Conservation (phyloP, 345 rosid genomes). For the Ceriops tagal region DNA sequence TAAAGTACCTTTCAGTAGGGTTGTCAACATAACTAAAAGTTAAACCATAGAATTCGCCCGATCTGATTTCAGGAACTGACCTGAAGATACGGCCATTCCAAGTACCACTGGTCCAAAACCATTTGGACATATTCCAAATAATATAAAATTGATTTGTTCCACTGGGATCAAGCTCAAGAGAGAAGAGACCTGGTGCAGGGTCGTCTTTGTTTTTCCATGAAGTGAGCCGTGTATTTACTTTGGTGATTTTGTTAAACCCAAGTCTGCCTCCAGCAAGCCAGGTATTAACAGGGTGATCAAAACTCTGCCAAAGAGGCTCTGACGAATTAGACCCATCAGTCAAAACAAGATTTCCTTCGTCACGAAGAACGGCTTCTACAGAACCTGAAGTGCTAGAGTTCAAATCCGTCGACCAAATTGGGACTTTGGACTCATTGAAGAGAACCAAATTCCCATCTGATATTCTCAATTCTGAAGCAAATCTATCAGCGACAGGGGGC, state of each 20-base stretch:
- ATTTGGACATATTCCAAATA: slow-evolving; percentile 45
- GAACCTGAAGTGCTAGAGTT: slow-evolving; percentile 29
- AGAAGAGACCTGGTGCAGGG: slow-evolving; percentile 70
- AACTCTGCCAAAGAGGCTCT: slow-evolving; percentile 59
- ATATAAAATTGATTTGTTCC: slow-evolving; percentile 49
- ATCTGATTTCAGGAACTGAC: slow-evolving; percentile 65
- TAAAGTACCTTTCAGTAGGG: slow-evolving; percentile 55
- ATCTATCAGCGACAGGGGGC: slow-evolving; percentile 43
- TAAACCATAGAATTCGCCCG: slow-evolving; percentile 38
- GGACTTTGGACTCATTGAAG: slow-evolving; percentile 41
- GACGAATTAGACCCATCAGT: slow-evolving; percentile 29
- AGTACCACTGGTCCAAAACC: slow-evolving; percentile 60
- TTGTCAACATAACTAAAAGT: slow-evolving; percentile 40
- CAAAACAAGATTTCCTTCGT: slow-evolving; percentile 61
- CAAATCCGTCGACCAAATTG: slow-evolving; percentile 64
- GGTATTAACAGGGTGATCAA: slow-evolving; percentile 59
- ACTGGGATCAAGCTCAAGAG: slow-evolving; percentile 54
- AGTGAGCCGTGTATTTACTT: slow-evolving; percentile 32
- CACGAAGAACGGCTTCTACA: slow-evolving; percentile 45
- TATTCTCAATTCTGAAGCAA: slow-evolving; percentile 46
- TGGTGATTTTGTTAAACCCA: slow-evolving; percentile 40
- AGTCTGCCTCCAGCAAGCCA: slow-evolving; percentile 74
- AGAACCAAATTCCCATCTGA: slow-evolving; percentile 65
- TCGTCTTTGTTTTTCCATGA: slow-evolving; percentile 65
- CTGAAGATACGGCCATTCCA: slow-evolving; percentile 55